phyloP scores from a whole-genome alignment of 345 rosid species.

The Euphorbia lathyris region DNA sequence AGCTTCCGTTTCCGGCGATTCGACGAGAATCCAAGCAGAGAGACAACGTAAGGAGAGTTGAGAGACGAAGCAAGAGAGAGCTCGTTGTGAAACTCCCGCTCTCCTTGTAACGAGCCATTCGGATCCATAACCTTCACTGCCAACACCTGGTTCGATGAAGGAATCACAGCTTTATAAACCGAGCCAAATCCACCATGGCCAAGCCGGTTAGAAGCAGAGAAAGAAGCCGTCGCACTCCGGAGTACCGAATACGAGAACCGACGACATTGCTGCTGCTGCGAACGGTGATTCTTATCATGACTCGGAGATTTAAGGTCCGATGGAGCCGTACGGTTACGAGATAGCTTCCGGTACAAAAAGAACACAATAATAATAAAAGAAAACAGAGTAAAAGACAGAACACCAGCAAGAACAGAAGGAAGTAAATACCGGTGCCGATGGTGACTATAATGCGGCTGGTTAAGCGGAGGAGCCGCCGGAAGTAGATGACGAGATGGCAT shows the following conservation, averaged over 20 bases:
- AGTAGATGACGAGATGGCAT: constrained; percentile 23
- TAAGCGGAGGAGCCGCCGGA: constrained; percentile 4
- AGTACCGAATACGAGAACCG: constrained; percentile 19
- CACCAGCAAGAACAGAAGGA: constrained; percentile 9
- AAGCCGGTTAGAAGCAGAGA: constrained; percentile 16
- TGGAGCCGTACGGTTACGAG: constrained; percentile 17
- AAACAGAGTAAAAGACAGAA: neutral
- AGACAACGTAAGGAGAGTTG: constrained; percentile 32
- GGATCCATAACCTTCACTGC: constrained; percentile 55
- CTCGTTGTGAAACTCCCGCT: constrained; percentile 80
- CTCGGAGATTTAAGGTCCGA: constrained; percentile 19
- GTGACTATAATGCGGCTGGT: constrained; percentile 21
- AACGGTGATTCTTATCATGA: neutral
- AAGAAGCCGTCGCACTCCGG: constrained; percentile 13
- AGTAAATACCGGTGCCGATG: constrained; percentile 24
- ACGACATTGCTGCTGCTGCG: constrained; percentile 10
- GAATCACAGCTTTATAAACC: constrained; percentile 55
- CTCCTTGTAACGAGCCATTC: constrained; percentile 58
- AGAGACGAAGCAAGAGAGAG: constrained; percentile 21
- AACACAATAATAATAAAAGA: constrained; percentile 1
- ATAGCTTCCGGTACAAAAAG: constrained; percentile 14
- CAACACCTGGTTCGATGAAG: constrained; percentile 15
- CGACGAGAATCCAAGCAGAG: constrained; percentile 63
- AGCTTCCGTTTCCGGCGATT: constrained; percentile 52
- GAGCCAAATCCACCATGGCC: constrained; percentile 29